phyloP scores from a whole-genome alignment of 2,329 filamentous ascomycete genomes.

The Aspergillus neoniger region DNA sequence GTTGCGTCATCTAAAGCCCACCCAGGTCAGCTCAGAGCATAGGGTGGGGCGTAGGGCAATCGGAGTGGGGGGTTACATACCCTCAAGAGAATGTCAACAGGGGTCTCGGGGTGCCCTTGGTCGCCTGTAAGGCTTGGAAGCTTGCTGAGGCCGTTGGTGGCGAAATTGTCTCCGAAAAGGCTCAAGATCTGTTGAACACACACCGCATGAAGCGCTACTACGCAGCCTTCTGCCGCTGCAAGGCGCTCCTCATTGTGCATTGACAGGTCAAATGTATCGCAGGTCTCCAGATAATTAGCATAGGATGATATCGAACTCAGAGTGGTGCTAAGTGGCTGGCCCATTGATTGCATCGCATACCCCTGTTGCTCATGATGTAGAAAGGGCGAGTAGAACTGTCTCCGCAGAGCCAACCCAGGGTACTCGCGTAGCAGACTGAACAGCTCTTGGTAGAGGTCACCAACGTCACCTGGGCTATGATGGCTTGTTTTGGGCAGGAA shows the following conservation, averaged over 20 bases:
- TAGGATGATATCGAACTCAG: conserved; percentile 17
- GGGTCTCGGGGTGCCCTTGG: conserved; percentile 9
- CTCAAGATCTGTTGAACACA: conserved; percentile 22
- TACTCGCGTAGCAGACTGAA: conserved; percentile 16
- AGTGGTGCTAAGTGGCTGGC: conserved; percentile 17
- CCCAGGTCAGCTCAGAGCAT: neutral
- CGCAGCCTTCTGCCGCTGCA: conserved; percentile 16
- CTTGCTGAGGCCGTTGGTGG: neutral
- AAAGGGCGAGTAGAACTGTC: conserved; percentile 21
- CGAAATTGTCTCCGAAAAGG: conserved; percentile 16
- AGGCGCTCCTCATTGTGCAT: conserved; percentile 18
- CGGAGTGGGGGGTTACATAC: neutral
- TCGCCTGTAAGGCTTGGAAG: neutral
- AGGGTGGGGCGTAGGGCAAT: neutral
- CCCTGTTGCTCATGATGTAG: conserved; percentile 19
- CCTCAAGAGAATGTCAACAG: conserved; percentile 17
- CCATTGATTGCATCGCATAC: conserved; percentile 17
- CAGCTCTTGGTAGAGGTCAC: conserved; percentile 13
- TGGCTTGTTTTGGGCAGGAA: conserved; percentile 8
- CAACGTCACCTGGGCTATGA: neutral
- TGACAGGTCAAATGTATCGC: conserved; percentile 16
- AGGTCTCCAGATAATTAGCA: conserved; percentile 14
- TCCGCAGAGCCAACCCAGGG: conserved; percentile 15
- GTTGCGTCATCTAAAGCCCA: conserved; percentile 15
- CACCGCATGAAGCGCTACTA: conserved; percentile 20